phyloP scores from a whole-genome alignment of 139 green algal genomes.

The Volvox reticuliferus region DNA sequence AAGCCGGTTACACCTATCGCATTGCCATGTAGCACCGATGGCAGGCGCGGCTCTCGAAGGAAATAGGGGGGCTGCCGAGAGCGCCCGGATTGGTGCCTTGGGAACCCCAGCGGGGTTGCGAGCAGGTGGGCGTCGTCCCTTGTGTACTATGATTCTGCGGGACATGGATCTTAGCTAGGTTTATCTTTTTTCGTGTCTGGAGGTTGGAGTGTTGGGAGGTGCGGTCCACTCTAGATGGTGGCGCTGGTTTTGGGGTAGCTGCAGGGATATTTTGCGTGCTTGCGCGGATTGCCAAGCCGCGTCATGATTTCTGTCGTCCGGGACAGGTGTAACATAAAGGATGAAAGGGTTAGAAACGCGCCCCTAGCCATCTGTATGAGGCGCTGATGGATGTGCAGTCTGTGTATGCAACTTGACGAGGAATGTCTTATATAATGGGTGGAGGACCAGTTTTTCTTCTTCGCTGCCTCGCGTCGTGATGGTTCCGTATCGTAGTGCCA shows the following conservation, averaged over 20 bases:
- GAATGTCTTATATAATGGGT: no score
- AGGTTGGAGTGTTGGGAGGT: neutral
- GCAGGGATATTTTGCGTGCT: neutral
- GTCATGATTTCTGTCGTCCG: neutral
- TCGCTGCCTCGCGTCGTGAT: no score
- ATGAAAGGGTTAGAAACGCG: neutral
- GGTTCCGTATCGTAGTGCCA: no score
- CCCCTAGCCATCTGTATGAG: no score
- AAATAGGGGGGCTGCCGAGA: neutral
- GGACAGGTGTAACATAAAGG: neutral
- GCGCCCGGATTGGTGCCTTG: neutral
- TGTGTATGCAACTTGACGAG: no score
- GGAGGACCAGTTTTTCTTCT: no score
- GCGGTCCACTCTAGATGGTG: neutral
- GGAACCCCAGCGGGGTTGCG: neutral
- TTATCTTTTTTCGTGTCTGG: neutral
- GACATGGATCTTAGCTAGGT: neutral
- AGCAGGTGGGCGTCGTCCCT: neutral
- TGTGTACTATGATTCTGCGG: neutral
- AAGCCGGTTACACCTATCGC: neutral
- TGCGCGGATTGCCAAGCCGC: slow-evolving; percentile 23
- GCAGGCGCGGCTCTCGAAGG: neutral
- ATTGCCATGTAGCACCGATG: neutral
- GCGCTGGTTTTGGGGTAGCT: neutral
- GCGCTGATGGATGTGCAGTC: no score